phyloP scores from a whole-genome alignment of 108 stramenopile genomes.

The Skeletonema menzelii region DNA sequence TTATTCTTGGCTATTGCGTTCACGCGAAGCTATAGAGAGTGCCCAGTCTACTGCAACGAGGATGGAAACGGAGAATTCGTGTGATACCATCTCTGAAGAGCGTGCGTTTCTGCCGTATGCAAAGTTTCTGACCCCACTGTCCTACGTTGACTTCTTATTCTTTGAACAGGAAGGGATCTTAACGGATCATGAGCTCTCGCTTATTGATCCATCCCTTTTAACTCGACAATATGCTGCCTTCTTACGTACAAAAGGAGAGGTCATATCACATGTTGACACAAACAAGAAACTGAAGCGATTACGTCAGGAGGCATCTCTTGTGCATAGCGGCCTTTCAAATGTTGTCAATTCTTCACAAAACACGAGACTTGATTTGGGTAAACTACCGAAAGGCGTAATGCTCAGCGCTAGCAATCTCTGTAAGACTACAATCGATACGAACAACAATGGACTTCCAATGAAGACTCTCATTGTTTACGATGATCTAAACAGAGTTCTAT shows the following conservation, averaged over 20 bases:
- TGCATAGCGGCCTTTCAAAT: not conserved
- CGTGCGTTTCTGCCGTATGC: too few species aligned
- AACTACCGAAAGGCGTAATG: conserved; percentile 11
- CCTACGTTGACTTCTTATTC: conserved; percentile 21
- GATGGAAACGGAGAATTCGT: not conserved
- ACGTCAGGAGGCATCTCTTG: conserved; percentile 7
- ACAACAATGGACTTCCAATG: conserved; percentile 25
- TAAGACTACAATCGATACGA: conserved; percentile 8
- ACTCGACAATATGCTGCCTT: conserved; percentile 9
- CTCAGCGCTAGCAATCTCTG: conserved; percentile 17
- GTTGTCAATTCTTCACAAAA: not conserved
- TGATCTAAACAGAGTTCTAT: conserved; percentile 15
- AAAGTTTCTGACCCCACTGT: conserved; percentile 22
- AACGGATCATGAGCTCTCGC: conserved; percentile 14
- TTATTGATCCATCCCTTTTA: not conserved
- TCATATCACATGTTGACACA: conserved; percentile 7
- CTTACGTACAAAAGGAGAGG: not conserved
- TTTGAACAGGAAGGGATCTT: conserved; percentile 11
- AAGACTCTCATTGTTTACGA: conserved; percentile 21
- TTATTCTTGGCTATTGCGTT: conserved; percentile 21
- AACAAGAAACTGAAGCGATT: not conserved
- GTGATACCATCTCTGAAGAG: not conserved
- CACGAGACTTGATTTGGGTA: conserved; percentile 2
- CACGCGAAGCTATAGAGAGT: conserved; percentile 7
- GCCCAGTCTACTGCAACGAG: not conserved